These are phyloP conservation scores for Beauveria brongniartii DNA, from an alignment of 2,329 filamentous ascomycete genomes.

Conservation along the genomic window DNA sequence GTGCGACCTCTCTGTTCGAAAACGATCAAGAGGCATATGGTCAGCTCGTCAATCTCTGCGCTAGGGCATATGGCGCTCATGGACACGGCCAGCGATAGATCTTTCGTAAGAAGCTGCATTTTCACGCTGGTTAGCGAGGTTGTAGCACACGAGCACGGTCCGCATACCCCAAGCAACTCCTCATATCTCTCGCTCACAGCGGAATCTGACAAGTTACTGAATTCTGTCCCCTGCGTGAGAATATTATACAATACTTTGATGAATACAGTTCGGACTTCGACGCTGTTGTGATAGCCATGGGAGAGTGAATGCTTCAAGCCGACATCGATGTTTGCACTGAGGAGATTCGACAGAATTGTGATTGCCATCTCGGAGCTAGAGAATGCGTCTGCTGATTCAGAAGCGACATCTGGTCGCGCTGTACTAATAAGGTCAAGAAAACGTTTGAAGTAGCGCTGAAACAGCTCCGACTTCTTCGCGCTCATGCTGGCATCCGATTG, in stretches of 20 bases:
- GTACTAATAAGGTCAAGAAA: constrained; percentile 59
- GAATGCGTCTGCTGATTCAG: constrained; percentile 39
- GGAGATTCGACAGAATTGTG: constrained; percentile 57
- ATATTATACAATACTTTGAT: constrained; percentile 65
- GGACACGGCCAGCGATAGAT: constrained; percentile 54
- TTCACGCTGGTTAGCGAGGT: constrained; percentile 11
- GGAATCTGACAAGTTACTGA: constrained; percentile 59
- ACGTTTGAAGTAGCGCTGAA: constrained; percentile 62
- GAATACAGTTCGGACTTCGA: constrained; percentile 62
- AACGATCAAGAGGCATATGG: constrained; percentile 59
- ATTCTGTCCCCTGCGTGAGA: constrained; percentile 62
- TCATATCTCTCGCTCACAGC: constrained; percentile 63
- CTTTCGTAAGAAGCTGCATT: constrained; percentile 48
- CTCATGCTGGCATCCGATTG: constrained; percentile 59
- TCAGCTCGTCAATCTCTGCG: constrained; percentile 60
- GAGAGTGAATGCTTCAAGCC: constrained; percentile 62
- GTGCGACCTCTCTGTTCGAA: constrained; percentile 58
- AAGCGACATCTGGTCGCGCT: constrained; percentile 38
- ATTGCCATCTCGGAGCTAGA: constrained; percentile 57
- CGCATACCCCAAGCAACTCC: constrained; percentile 48
- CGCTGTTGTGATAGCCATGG: constrained; percentile 63
- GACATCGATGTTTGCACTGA: constrained; percentile 65
- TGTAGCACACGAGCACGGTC: neutral
- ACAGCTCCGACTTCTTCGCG: constrained; percentile 63
- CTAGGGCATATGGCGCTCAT: constrained; percentile 60